These are phyloP conservation scores for Edaphochlamys debaryana DNA, from an alignment of 139 green algal genomes.

Conservation along the genomic window DNA sequence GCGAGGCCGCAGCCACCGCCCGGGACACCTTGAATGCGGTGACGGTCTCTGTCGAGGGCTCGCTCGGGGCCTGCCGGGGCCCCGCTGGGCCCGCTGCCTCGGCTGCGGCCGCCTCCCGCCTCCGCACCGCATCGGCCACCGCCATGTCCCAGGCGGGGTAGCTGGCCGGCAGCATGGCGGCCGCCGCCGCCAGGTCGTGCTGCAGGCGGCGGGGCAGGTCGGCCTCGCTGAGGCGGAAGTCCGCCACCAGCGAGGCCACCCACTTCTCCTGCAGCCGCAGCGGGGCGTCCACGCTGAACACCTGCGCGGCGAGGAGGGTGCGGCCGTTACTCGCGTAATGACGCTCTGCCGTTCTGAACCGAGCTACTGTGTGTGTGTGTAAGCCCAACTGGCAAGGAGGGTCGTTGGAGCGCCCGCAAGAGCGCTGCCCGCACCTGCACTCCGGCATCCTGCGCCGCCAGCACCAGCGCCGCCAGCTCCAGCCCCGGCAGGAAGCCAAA, in stretches of 20 bases:
- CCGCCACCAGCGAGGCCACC: slow-evolving; percentile 23
- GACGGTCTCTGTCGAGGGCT: background rate
- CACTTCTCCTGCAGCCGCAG: slow-evolving; percentile 46
- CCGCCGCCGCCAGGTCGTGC: background rate
- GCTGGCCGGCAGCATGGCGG: slow-evolving; percentile 11
- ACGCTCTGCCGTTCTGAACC: too few relatives aligned
- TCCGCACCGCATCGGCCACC: slow-evolving; percentile 17
- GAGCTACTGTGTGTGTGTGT: too few relatives aligned
- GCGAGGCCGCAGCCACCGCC: slow-evolving; percentile 32
- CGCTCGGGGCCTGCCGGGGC: background rate
- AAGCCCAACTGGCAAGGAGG: too few relatives aligned
- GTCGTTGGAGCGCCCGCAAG: too few relatives aligned
- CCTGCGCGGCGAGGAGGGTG: too few relatives aligned
- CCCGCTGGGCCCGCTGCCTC: background rate
- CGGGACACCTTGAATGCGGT: slow-evolving; percentile 38
- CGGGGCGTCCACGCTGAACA: slow-evolving; percentile 38
- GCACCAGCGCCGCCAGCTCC: slow-evolving; percentile 14
- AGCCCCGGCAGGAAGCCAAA: slow-evolving; percentile 38
- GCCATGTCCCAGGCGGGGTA: slow-evolving; percentile 12
- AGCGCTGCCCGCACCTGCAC: slow-evolving; percentile 31
- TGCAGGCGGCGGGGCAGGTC: slow-evolving; percentile 32
- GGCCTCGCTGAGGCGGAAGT: slow-evolving; percentile 13
- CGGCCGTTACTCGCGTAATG: too few relatives aligned
- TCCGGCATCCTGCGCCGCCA: background rate
- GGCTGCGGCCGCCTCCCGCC: background rate